Evolutionary conservation across 495 filamentous ascomycete species (phyloP).

Genomic region (Parathielavia hyrcaniae): DNA sequence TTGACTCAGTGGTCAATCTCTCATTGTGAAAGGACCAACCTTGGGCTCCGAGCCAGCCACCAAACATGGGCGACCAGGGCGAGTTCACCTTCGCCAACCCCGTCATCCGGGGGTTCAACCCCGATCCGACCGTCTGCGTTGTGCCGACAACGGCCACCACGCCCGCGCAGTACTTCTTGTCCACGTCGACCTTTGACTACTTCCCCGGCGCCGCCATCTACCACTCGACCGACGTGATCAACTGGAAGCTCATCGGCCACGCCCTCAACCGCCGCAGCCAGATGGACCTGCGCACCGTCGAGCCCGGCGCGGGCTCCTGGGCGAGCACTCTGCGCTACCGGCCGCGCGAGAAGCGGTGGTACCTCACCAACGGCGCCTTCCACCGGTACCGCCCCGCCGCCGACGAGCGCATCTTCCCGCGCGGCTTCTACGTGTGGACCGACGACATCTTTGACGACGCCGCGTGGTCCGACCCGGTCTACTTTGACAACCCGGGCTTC

Average conservation of each 20-base stretch:
- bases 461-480: neutral
- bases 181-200: neutral
- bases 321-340: neutral
- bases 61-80: no score
- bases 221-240: neutral
- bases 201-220: neutral
- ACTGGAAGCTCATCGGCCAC: neutral
- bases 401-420: neutral
- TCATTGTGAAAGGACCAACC: no score
- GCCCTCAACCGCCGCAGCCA: neutral
- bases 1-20: no score
- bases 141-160: neutral
- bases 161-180: neutral
- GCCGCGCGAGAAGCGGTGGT: neutral
- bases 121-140: neutral
- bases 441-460: conserved; percentile 1
- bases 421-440: neutral
- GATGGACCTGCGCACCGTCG: neutral
- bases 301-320: neutral
- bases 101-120: neutral
- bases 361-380: neutral
- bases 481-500: neutral
- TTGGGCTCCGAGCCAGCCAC: no score
- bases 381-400: neutral
- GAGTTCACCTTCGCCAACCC: conserved; percentile 52